Percentiles rank a stretch among this genome's conserved stretches.
These are phyloP conservation scores for Candida ovalis DNA, from an alignment of 805 yeast genomes.

Conservation along the genomic window DNA sequence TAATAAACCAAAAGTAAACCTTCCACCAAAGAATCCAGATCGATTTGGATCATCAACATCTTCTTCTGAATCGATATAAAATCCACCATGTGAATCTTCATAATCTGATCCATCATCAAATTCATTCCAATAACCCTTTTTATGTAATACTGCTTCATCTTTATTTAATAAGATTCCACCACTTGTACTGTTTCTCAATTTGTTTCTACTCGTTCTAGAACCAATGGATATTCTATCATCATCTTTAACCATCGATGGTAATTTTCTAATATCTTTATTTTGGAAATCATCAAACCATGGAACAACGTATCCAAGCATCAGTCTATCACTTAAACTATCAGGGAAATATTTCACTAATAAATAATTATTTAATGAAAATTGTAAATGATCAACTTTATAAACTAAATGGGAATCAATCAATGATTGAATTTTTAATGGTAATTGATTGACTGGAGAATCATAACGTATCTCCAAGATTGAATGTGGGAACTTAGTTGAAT, in stretches of 20 bases:
- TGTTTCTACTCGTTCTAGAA: not conserved
- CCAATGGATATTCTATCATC: conserved; percentile 3
- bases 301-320: conserved; percentile 25
- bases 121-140: conserved; percentile 58
- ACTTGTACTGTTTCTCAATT: not conserved
- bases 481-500: conserved; percentile 38
- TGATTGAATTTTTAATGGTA: conserved; percentile 36
- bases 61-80: conserved; percentile 34
- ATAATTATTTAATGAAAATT: conserved; percentile 32
- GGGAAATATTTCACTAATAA: conserved; percentile 23
- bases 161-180: conserved; percentile 32
- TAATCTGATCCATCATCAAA: conserved; percentile 60
- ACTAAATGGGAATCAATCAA: conserved; percentile 47
- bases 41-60: conserved; percentile 8
- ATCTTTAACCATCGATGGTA: conserved; percentile 31
- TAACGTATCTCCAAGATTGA: conserved; percentile 47
- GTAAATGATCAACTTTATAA: conserved; percentile 38
- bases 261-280: conserved; percentile 39
- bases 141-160: conserved; percentile 16
- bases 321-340: conserved; percentile 16
- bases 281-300: conserved; percentile 31
- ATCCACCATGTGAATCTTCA: conserved; percentile 35
- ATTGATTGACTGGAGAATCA: conserved; percentile 30
- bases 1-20: conserved; percentile 18
- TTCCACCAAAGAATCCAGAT: conserved; percentile 15